Conservation (phyloP, 305 asterid genomes). For the Fraxinus floribunda region DNA sequence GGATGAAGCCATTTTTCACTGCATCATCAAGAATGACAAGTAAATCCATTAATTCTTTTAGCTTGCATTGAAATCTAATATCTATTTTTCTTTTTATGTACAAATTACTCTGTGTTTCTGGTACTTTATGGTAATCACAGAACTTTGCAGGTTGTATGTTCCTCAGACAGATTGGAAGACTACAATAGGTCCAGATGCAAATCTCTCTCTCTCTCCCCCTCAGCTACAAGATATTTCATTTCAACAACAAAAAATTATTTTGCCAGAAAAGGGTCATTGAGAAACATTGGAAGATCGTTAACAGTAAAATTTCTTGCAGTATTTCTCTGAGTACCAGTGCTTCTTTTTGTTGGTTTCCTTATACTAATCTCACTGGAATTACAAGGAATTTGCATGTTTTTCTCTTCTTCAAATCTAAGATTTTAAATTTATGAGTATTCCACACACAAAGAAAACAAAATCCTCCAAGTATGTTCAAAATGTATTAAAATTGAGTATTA, state of each 20-base stretch:
- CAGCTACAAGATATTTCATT: neutral
- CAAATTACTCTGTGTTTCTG: neutral
- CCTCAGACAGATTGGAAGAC: neutral
- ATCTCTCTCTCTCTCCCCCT: neutral
- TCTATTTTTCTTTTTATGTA: neutral
- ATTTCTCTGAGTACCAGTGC: neutral
- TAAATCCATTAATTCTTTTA: neutral
- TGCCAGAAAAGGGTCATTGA: neutral
- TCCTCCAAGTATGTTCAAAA: neutral
- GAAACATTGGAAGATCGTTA: neutral
- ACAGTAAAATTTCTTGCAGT: neutral
- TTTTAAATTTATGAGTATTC: neutral
- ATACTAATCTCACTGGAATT: neutral
- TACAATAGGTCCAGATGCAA: neutral
- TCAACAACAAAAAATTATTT: neutral
- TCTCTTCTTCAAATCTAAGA: neutral
- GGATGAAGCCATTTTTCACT: constrained; percentile 67
- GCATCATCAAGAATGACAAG: constrained; percentile 14
- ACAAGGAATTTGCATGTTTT: neutral
- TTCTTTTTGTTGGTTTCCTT: neutral
- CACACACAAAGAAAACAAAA: neutral
- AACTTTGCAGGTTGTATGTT: neutral
- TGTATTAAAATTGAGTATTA: neutral
- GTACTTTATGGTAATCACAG: neutral
- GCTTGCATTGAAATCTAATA: neutral